Base-by-base conservation (phyloP, 78 protist species). In the Polysphondylium violaceum region DNA sequence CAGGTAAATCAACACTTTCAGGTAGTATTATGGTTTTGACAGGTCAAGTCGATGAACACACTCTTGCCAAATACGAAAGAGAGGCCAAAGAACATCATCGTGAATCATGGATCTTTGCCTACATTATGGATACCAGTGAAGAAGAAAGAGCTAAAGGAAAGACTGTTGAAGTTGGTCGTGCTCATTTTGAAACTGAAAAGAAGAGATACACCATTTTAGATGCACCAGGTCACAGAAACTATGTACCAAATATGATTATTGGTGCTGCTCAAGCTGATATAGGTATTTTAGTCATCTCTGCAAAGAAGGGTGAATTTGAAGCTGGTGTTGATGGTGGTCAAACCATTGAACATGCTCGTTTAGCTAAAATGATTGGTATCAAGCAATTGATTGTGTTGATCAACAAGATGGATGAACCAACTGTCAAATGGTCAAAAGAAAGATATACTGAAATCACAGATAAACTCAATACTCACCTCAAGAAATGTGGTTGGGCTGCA, bases 201-300 rank as follows among this genome's bases (percentile, higher is more conserved):
- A 88, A 94, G 79, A 65, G 96, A 64, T 96, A 65, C 93, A 98
- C 99, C 25, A 79, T 99, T 50, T 86, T 99, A 23, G 99, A 99
- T 60, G 99, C 99, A 9, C 99, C 99, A 23, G 99, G 99, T 47
- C 98, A 96, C 87, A 85, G 76, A 43, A 79, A 74, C 64, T 98
- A 88, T 76, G 99, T 99, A 38, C 98, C 99, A 41, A 88, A 98
- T 92, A 99, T 99, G 99, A 98, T 99, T 40, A 81, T 96, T 33
- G 99, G 99, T 35, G 99, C 99, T 0, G 89, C 99, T 9, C 99
- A 98, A 92, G 99, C 99, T 0, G 99, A 99, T 51, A 83, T 98
- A 4, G 99, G 95, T 44, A 93, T 99, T 38, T 85, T 99, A 33
- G 99, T 98, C 29, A 93, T 99, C 64, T 96, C 98, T 19, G 98